phyloP scores from a whole-genome alignment of 192 early-diverging fungal species.

The Backusella parvicylindrica region DNA sequence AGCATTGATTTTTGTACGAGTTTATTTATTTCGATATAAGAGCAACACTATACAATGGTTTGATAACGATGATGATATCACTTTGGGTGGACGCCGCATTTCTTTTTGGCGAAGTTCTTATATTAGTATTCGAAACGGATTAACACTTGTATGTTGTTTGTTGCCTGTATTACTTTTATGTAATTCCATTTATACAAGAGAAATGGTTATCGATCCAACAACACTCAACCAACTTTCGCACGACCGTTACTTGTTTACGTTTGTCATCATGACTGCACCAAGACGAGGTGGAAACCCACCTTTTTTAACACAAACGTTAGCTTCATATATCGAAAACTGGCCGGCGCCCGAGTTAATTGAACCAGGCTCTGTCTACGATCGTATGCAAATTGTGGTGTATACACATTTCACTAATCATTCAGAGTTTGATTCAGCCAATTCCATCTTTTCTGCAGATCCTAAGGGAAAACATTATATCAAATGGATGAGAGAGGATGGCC shows the following conservation, averaged over 20 bases:
- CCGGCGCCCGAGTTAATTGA: constrained; percentile 8
- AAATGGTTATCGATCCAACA: constrained; percentile 9
- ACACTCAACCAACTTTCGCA: constrained; percentile 23
- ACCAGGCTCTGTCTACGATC: constrained; percentile 39
- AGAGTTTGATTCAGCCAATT: constrained; percentile 36
- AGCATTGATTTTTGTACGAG: constrained; percentile 30
- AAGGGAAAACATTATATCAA: constrained; percentile 43
- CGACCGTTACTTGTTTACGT: constrained; percentile 37
- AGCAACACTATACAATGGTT: background rate
- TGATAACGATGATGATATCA: background rate
- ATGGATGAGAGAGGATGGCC: constrained; percentile 41
- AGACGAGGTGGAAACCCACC: constrained; percentile 32
- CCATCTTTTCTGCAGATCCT: constrained; percentile 27
- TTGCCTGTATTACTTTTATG: constrained; percentile 30
- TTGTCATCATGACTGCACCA: constrained; percentile 50
- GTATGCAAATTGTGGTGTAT: constrained; percentile 46
- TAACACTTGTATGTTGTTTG: constrained; percentile 8
- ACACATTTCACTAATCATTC: constrained; percentile 46
- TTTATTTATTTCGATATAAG: background rate
- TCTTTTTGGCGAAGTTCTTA: constrained; percentile 20
- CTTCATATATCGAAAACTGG: constrained; percentile 44
- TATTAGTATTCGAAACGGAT: constrained; percentile 5
- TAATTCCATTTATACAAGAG: constrained; percentile 26
- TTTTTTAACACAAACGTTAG: constrained; percentile 39
- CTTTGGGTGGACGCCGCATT: background rate